phyloP scores from a whole-genome alignment of 768 basidiomycete species.

The Termitomyces sp. region DNA sequence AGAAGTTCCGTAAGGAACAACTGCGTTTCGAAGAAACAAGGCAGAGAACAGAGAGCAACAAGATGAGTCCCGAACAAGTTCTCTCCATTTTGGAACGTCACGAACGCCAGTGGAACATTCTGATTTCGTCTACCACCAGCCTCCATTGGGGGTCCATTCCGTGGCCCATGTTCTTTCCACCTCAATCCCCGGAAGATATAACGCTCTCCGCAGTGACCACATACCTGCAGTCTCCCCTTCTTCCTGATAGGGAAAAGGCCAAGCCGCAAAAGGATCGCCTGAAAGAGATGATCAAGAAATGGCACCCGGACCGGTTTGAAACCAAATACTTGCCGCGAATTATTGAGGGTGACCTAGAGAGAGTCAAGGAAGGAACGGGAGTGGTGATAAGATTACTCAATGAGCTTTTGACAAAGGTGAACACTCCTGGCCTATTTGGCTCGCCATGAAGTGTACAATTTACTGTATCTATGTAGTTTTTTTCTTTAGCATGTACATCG shows the following conservation, averaged over 20 bases:
- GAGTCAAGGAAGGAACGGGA: slow-evolving; percentile 71
- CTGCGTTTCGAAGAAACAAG: slow-evolving; percentile 57
- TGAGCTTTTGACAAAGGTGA: slow-evolving; percentile 58
- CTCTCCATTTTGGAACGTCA: slow-evolving; percentile 55
- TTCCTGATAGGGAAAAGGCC: slow-evolving; percentile 48
- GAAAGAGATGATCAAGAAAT: slow-evolving; percentile 69
- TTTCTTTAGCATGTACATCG: slow-evolving; percentile 24
- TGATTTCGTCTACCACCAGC: slow-evolving; percentile 31
- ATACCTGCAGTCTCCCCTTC: slow-evolving; percentile 58
- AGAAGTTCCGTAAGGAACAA: slow-evolving; percentile 67
- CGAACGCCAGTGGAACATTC: slow-evolving; percentile 57
- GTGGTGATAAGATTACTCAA: slow-evolving; percentile 68
- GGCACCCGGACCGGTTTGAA: slow-evolving; percentile 86
- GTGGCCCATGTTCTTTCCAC: slow-evolving; percentile 67
- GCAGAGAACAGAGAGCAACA: slow-evolving; percentile 43
- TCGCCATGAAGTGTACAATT: slow-evolving; percentile 12
- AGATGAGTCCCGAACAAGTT: slow-evolving; percentile 56
- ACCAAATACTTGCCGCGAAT: slow-evolving; percentile 65
- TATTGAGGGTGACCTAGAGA: slow-evolving; percentile 57
- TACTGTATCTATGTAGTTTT: slow-evolving; percentile 21
- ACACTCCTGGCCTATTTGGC: slow-evolving; percentile 25
- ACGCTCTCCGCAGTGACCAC: slow-evolving; percentile 51
- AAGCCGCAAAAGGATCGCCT: slow-evolving; percentile 65
- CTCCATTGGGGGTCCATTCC: slow-evolving; percentile 69
- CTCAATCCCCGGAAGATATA: slow-evolving; percentile 58